These are phyloP conservation scores for Stachybotrys elegans DNA, from an alignment of 2,329 filamentous ascomycete species.

Conservation along the genomic window DNA sequence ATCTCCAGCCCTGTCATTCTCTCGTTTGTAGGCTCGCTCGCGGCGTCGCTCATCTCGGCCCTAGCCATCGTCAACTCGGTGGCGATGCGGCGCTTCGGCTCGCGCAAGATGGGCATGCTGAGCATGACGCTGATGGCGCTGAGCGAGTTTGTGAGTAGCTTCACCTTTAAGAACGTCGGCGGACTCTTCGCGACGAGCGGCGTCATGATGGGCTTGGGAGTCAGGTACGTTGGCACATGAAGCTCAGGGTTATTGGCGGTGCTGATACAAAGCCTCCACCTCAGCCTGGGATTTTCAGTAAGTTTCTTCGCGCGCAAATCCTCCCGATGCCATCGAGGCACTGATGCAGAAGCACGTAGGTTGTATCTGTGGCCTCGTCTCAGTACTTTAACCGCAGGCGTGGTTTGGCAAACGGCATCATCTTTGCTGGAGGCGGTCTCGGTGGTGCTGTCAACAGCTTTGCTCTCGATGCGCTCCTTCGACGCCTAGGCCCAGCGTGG, in stretches of 20 bases:
- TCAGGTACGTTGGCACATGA: slow-evolving; percentile 12
- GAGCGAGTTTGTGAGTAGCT: slow-evolving; percentile 40
- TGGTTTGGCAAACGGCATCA: slow-evolving; percentile 50
- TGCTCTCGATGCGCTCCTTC: slow-evolving; percentile 41
- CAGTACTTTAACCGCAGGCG: slow-evolving; percentile 51
- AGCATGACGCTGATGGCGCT: slow-evolving; percentile 46
- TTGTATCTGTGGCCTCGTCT: slow-evolving; percentile 41
- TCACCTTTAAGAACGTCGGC: slow-evolving; percentile 26
- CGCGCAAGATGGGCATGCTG: slow-evolving; percentile 37
- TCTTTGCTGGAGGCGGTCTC: slow-evolving; percentile 49
- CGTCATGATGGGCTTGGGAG: slow-evolving; percentile 24
- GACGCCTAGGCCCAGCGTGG: slow-evolving; percentile 41
- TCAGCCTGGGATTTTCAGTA: slow-evolving; percentile 33
- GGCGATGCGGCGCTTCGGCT: slow-evolving; percentile 45
- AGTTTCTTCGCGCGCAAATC: slow-evolving; percentile 6
- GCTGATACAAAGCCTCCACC: neutral
- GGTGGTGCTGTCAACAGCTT: slow-evolving; percentile 50
- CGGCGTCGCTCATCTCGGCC: slow-evolving; percentile 43
- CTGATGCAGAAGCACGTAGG: slow-evolving; percentile 24
- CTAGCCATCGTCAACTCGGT: slow-evolving; percentile 47
- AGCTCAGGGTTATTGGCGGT: neutral
- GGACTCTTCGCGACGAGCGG: slow-evolving; percentile 29
- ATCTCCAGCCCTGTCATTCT: slow-evolving; percentile 46
- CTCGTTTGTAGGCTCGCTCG: slow-evolving; percentile 53
- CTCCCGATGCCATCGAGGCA: slow-evolving; percentile 14